Percentiles rank a stretch among this genome's conserved stretches.
Conservation (phyloP, 257 asterid species). For the Cinchona pubescens region DNA sequence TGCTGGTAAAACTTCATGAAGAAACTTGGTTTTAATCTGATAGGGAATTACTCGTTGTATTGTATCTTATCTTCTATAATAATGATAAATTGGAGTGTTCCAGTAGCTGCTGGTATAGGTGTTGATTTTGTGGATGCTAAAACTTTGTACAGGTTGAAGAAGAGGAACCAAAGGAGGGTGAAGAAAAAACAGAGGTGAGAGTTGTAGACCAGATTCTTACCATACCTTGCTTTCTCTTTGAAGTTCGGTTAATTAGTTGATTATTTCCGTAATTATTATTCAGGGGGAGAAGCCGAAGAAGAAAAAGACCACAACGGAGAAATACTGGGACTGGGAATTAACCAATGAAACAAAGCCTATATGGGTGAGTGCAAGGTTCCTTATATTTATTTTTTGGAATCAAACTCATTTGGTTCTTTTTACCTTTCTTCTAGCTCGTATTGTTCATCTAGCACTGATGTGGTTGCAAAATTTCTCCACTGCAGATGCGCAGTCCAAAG, state of each 20-base stretch:
- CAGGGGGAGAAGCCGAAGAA: conserved; percentile 77
- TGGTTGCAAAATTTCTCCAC: conserved; percentile 3
- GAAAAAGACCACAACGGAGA: conserved; percentile 84
- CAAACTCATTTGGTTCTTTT: not conserved
- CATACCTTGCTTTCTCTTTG: not conserved
- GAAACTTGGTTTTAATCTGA: not conserved
- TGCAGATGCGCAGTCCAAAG: conserved; percentile 90
- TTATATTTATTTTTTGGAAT: not conserved
- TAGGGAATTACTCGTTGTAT: not conserved
- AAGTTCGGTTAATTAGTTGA: not conserved
- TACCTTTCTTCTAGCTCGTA: not conserved
- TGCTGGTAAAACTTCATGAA: not conserved
- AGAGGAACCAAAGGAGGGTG: conserved; percentile 92
- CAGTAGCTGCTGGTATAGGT: not conserved
- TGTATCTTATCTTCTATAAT: not conserved
- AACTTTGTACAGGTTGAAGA: conserved; percentile 76
- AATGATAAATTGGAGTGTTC: not conserved
- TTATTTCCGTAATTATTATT: conserved; percentile 6
- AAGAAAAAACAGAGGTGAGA: conserved; percentile 75
- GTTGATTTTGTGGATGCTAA: conserved; percentile 1
- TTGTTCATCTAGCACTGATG: not conserved
- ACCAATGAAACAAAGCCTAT: conserved; percentile 94
- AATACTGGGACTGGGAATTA: conserved; percentile 98
- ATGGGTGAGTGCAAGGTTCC: conserved; percentile 57
- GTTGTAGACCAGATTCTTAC: conserved; percentile 6